Conservation (phyloP, 768 basidiomycete genomes). For the Trametes sanguinea region DNA sequence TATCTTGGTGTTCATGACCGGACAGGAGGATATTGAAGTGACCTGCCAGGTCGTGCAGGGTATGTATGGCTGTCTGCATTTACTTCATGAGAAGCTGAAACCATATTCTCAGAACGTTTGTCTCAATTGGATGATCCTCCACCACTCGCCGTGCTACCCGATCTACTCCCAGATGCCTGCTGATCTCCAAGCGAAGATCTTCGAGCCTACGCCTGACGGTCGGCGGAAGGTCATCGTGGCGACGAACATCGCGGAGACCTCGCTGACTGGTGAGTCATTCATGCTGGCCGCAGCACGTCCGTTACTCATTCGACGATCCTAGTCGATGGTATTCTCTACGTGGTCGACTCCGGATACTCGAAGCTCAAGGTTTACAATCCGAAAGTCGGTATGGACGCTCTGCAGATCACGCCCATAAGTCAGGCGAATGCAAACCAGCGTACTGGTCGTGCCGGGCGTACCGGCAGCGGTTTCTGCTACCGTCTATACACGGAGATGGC, state of each 20-base stretch:
- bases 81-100: background rate
- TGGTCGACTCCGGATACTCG: constrained; percentile 95
- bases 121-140: constrained; percentile 90
- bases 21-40: constrained; percentile 98
- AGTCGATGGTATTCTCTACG: constrained; percentile 98
- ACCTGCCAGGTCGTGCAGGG: constrained; percentile 94
- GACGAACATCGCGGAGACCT: constrained; percentile 99
- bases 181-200: constrained; percentile 97
- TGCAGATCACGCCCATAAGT: constrained; percentile 98
- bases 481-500: constrained; percentile 98
- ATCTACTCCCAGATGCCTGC: constrained; percentile 99
- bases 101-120: constrained; percentile 68
- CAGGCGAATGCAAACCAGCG: constrained; percentile 98
- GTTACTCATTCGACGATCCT: background rate
- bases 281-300: no score
- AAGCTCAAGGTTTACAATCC: constrained; percentile 99
- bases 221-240: constrained; percentile 97
- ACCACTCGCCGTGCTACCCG: constrained; percentile 88
- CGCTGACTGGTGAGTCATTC: constrained; percentile 68
- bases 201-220: constrained; percentile 91
- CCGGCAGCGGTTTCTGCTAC: constrained; percentile 95
- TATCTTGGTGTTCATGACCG: constrained; percentile 98
- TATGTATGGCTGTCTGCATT: constrained; percentile 36
- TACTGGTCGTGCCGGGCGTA: constrained; percentile 94
- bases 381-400: constrained; percentile 98